Evolutionary conservation across 768 basidiomycete species (phyloP).

Genomic region (Hericium rajendrae): DNA sequence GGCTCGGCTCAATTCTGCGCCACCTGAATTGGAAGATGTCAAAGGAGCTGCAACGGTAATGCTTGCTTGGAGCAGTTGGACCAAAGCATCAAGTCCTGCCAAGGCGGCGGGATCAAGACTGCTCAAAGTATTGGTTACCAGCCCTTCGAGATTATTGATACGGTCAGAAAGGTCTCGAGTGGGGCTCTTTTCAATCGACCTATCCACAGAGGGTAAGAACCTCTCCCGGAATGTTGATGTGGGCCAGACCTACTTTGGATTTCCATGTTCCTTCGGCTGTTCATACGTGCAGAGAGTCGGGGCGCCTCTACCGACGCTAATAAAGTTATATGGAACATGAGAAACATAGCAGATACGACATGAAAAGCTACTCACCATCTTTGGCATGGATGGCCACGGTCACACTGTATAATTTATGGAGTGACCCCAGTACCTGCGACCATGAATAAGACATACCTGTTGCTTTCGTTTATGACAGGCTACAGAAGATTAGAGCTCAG

Average conservation of each 20-base stretch:
- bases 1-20: not conserved
- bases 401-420: constrained; percentile 9
- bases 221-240: not conserved
- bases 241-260: constrained; percentile 5
- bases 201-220: not conserved
- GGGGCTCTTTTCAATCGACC: not conserved
- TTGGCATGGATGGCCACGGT: constrained; percentile 17
- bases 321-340: not conserved
- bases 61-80: constrained; percentile 12
- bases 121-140: constrained; percentile 1
- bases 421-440: not conserved
- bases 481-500: not conserved
- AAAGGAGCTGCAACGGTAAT: not conserved
- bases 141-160: constrained; percentile 1
- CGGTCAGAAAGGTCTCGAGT: not conserved
- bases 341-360: not conserved
- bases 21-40: not conserved
- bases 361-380: constrained; percentile 12
- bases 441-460: constrained; percentile 9
- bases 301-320: constrained; percentile 13
- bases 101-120: constrained; percentile 6
- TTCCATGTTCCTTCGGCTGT: constrained; percentile 6
- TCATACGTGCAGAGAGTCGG: constrained; percentile 14
- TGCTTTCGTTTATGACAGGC: constrained; percentile 19
- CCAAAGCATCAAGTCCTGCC: constrained; percentile 12